Evolutionary conservation across 106 monocot species (phyloP), one percentile per base, ranked within the genome.

Genomic region (Phalaenopsis aphrodite): DNA sequence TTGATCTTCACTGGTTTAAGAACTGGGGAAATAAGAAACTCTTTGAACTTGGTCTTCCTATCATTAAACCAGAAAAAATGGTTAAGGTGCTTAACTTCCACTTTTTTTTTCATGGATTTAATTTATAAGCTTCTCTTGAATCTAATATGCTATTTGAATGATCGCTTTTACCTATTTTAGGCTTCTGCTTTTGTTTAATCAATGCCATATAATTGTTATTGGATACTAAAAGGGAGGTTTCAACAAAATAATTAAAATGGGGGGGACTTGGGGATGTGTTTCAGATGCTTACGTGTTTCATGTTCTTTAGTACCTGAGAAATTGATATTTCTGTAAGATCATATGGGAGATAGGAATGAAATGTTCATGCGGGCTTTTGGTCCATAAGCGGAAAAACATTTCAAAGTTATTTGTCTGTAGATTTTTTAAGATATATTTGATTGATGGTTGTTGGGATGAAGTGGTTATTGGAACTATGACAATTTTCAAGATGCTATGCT

Each of bases 1-100:
- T 86, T 82, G 97, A 92, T 17, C 90, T 94, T 58, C 85, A 79
- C 52, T 98, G 97, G 97, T 98, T 98, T 82, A 93, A 94, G 83
- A 90, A 79, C 71, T 98, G 94, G 97, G 97, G 94, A 3, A 88
- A 72, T 23, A 98, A 94, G 68, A 92, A 84, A 73, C 85, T 98
- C 21, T 85, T 75, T 69, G 94, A 94, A 56, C 74, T 98, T 17
- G 89, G 88, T 14, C 94, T 98, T 81, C 97, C 97, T 19, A 79
- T 90, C 46, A 94, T 90, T 89, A 87, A 85, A 58, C 87, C 92
- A 49, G 77, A 72, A 9, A 79, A 86, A 79, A 85, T 98, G 66
- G 47, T 94, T 80, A 97, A 97, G 96, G 96, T 93, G 18, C 3
- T 72, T 78, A 12, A 17, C 19, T 85, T 11, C 42, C n/a, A 5